Evolutionary conservation across 2,329 filamentous ascomycete species (phyloP).

Genomic region (Sordariomycetes sp.): DNA sequence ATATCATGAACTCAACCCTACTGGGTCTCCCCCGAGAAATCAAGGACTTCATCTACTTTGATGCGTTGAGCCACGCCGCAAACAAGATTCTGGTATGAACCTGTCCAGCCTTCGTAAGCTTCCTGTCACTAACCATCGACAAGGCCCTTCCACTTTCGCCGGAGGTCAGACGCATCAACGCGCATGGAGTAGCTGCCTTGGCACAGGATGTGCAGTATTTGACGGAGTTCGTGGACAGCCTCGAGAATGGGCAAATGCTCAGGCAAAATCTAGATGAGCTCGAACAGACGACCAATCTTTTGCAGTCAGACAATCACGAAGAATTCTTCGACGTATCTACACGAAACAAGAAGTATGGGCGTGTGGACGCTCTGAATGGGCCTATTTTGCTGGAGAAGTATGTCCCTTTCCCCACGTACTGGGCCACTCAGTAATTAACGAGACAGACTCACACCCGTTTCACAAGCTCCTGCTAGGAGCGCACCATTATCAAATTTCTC

Average conservation of each 20-base stretch:
- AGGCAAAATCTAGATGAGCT: constrained; percentile 86
- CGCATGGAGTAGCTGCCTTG: constrained; percentile 72
- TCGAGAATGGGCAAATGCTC: constrained; percentile 79
- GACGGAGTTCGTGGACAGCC: constrained; percentile 73
- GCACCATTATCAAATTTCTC: constrained; percentile 64
- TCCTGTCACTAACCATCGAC: constrained; percentile 2
- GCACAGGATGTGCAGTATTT: constrained; percentile 79
- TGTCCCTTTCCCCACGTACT: constrained; percentile 10
- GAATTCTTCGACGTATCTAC: constrained; percentile 92
- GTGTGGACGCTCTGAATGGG: constrained; percentile 85
- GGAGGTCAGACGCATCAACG: constrained; percentile 78
- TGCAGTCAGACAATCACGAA: constrained; percentile 84
- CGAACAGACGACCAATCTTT: constrained; percentile 81
- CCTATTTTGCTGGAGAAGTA: constrained; percentile 89
- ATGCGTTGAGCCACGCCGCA: constrained; percentile 84
- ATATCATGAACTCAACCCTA: constrained; percentile 93
- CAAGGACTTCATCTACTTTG: constrained; percentile 96
- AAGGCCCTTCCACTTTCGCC: constrained; percentile 68
- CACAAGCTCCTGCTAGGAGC: constrained; percentile 47
- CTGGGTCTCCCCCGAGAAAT: constrained; percentile 90
- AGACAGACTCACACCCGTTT: constrained; percentile 52
- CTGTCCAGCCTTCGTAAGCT: no score
- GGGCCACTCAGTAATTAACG: neutral
- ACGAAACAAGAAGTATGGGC: constrained; percentile 86
- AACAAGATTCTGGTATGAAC: constrained; percentile 65